phyloP scores from a whole-genome alignment of 345 rosid species.

The Luvunga scandens region DNA sequence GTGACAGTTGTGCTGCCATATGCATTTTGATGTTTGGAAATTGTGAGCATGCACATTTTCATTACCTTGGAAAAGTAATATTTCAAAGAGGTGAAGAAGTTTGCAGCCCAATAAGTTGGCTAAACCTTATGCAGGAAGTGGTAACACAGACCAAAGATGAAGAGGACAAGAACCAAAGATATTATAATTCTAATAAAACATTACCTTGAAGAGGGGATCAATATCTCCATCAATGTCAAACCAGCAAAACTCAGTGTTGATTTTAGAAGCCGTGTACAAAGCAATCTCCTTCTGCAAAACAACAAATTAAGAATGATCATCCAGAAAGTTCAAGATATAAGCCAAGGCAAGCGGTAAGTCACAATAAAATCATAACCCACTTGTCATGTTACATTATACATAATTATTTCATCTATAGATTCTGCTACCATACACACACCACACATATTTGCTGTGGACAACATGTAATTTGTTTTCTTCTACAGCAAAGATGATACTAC shows the following conservation, averaged over 20 bases:
- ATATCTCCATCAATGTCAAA: slow-evolving; percentile 93
- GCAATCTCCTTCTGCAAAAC: slow-evolving; percentile 92
- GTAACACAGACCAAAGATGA: neutral
- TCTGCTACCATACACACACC: neutral
- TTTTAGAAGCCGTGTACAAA: slow-evolving; percentile 85
- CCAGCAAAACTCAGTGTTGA: slow-evolving; percentile 74
- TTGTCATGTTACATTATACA: neutral
- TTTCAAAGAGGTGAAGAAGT: neutral
- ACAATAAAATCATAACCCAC: neutral
- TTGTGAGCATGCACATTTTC: slow-evolving; percentile 1
- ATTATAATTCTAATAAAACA: slow-evolving; percentile 2
- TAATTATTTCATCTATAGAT: neutral
- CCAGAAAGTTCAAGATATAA: neutral
- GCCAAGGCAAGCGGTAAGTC: neutral
- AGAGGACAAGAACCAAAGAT: neutral
- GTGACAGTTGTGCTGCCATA: neutral
- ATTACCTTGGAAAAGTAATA: neutral
- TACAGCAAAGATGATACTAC: neutral
- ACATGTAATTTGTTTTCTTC: neutral
- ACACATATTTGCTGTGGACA: neutral
- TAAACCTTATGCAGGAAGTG: slow-evolving; percentile 4
- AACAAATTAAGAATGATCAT: slow-evolving; percentile 20
- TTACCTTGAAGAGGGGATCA: slow-evolving; percentile 94
- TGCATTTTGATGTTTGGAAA: neutral
- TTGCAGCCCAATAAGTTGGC: neutral